Percentiles rank a stretch among this genome's conserved stretches.
Evolutionary conservation across 768 basidiomycete genomes (phyloP).

Genomic region (Cyathus striatus): DNA sequence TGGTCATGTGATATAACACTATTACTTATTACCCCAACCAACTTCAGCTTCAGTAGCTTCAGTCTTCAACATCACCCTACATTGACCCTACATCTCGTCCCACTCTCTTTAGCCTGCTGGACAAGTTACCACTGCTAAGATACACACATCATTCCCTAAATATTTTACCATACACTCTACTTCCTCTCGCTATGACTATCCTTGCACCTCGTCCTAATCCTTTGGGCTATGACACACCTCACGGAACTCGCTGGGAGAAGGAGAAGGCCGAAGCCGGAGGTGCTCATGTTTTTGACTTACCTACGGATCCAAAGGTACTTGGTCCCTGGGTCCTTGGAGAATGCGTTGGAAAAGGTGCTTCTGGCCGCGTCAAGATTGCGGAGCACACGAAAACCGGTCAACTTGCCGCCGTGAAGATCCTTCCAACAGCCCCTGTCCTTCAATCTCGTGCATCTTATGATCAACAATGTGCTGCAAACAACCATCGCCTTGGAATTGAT

Average conservation of each 20-base stretch:
- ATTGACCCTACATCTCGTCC: conserved; percentile 9
- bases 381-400: conserved; percentile 81
- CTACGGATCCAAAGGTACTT: conserved; percentile 79
- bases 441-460: conserved; percentile 66
- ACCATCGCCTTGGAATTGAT: conserved; percentile 81
- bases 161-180: conserved; percentile 17
- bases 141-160: conserved; percentile 13
- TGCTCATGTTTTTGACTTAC: conserved; percentile 68
- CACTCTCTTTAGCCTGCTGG: conserved; percentile 29
- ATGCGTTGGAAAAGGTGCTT: conserved; percentile 91
- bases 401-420: conserved; percentile 94
- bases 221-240: conserved; percentile 62
- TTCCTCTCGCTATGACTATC: conserved; percentile 32
- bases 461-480: conserved; percentile 70
- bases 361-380: conserved; percentile 92
- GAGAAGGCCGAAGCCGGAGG: conserved; percentile 81
- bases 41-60: too few relatives aligned
- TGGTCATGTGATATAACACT: too few relatives aligned
- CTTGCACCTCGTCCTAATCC: conserved; percentile 71
- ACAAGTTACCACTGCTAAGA: conserved; percentile 34
- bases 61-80: conserved; percentile 13
- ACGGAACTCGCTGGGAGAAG: conserved; percentile 83
- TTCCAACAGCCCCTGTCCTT: conserved; percentile 76
- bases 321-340: conserved; percentile 94
- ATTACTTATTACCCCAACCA: too few relatives aligned